Conservation (phyloP, 148 eudicot species). For the Nyssa sinensis region DNA sequence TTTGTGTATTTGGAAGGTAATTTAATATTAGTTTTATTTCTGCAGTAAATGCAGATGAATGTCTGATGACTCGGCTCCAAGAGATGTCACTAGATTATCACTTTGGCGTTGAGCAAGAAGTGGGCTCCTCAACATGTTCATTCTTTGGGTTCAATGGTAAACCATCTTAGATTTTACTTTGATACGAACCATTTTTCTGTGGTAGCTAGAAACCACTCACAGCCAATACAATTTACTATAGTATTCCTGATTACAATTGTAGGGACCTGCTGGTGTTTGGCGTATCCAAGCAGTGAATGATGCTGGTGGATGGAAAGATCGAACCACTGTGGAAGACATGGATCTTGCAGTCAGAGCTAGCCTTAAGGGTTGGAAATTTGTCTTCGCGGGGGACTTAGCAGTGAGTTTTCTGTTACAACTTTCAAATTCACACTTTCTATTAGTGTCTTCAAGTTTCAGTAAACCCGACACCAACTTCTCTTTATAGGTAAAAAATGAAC, state of each 20-base stretch:
- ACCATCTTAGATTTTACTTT: background rate
- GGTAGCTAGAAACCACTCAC: slow-evolving; percentile 1
- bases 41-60: slow-evolving; percentile 45
- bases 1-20: slow-evolving; percentile 1
- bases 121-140: slow-evolving; percentile 44
- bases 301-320: slow-evolving; percentile 58
- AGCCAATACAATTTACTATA: background rate
- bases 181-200: background rate
- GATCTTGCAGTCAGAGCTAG: slow-evolving; percentile 52
- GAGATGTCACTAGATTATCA: slow-evolving; percentile 56
- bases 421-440: background rate
- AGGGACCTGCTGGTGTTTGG: slow-evolving; percentile 61
- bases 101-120: slow-evolving; percentile 54
- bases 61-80: slow-evolving; percentile 48
- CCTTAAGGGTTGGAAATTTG: slow-evolving; percentile 48
- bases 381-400: slow-evolving; percentile 37
- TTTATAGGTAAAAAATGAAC: slow-evolving; percentile 47
- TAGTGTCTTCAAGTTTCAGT: background rate
- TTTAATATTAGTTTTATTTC: slow-evolving; percentile 2
- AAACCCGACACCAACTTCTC: background rate
- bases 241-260: background rate
- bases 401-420: slow-evolving; percentile 21
- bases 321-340: slow-evolving; percentile 56
- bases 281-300: slow-evolving; percentile 39
- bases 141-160: slow-evolving; percentile 56